These are phyloP conservation scores for Starmerella tilneyi DNA, from an alignment of 805 yeast genomes.

Conservation along the genomic window DNA sequence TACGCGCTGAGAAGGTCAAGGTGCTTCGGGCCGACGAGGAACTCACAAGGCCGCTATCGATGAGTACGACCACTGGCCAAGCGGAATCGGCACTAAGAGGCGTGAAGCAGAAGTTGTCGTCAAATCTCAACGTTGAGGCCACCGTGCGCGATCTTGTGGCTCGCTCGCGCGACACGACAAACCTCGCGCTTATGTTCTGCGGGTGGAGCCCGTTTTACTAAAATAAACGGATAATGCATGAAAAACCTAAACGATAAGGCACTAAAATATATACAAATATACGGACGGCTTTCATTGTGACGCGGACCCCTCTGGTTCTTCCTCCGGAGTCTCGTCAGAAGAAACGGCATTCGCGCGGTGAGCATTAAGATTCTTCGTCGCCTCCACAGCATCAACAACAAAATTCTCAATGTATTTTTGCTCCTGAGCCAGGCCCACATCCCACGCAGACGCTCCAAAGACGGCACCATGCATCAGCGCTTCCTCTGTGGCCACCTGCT, in stretches of 20 bases:
- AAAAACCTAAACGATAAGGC: no score
- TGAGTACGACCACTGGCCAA: slow-evolving; percentile 37
- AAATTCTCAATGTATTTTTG: slow-evolving; percentile 61
- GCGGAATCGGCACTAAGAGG: slow-evolving; percentile 68
- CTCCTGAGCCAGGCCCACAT: slow-evolving; percentile 61
- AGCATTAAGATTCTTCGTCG: slow-evolving; percentile 37
- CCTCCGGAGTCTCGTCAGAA: slow-evolving; percentile 22
- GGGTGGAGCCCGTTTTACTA: slow-evolving; percentile 34
- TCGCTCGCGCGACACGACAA: slow-evolving; percentile 58
- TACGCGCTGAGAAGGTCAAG: slow-evolving; percentile 31
- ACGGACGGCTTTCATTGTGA: not conserved
- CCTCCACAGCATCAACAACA: slow-evolving; percentile 58
- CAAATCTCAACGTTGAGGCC: slow-evolving; percentile 71
- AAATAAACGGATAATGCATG: no score
- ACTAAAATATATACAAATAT: no score
- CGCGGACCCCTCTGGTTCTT: not conserved
- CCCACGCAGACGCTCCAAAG: slow-evolving; percentile 50
- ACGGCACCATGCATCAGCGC: slow-evolving; percentile 75
- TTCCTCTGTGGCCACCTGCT: slow-evolving; percentile 68
- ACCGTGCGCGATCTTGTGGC: slow-evolving; percentile 68
- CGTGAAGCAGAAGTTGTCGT: slow-evolving; percentile 63
- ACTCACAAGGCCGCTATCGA: slow-evolving; percentile 2
- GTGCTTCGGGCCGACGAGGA: not conserved
- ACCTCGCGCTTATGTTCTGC: slow-evolving; percentile 61
- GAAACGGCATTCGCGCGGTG: slow-evolving; percentile 24